Evolutionary conservation across 139 green algal species (phyloP).

Genomic region (Chlamydomonas sp.): DNA sequence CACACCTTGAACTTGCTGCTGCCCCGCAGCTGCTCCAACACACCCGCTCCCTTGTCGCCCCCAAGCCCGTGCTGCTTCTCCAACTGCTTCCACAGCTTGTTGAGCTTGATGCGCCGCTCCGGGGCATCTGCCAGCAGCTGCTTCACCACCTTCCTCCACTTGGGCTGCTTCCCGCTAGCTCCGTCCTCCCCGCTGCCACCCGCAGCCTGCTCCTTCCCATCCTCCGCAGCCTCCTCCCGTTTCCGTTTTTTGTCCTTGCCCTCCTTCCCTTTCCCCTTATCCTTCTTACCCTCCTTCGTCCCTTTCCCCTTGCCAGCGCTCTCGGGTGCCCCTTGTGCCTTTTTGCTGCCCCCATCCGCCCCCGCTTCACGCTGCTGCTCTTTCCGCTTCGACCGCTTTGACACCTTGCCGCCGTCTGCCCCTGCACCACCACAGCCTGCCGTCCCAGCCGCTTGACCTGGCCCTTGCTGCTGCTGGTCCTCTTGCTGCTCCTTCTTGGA

Average conservation of each 20-base stretch:
- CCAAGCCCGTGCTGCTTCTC: conserved; percentile 6
- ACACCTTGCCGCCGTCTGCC: background rate
- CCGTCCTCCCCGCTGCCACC: background rate
- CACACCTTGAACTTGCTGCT: conserved; percentile 47
- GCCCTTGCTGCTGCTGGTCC: conserved; percentile 3
- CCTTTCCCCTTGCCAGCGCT: background rate
- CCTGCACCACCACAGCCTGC: background rate
- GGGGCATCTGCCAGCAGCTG: conserved; percentile 50
- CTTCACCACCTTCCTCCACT: conserved; percentile 51
- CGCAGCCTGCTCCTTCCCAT: background rate
- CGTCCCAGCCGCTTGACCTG: background rate
- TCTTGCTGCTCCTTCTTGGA: conserved; percentile 34
- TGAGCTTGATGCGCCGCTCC: conserved; percentile 48
- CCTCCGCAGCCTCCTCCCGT: background rate
- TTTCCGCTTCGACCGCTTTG: background rate
- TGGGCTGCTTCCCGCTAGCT: conserved; percentile 1
- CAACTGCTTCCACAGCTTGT: conserved; percentile 47
- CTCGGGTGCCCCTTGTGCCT: background rate
- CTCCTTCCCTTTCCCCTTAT: conserved; percentile 26
- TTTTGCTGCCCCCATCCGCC: conserved; percentile 5
- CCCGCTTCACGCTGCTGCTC: background rate
- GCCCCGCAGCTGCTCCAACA: conserved; percentile 41
- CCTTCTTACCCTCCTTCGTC: conserved; percentile 7
- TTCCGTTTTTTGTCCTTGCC: background rate
- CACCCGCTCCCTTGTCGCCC: background rate